phyloP scores from a whole-genome alignment of 257 asterid genomes.

The Gentiana straminea region DNA sequence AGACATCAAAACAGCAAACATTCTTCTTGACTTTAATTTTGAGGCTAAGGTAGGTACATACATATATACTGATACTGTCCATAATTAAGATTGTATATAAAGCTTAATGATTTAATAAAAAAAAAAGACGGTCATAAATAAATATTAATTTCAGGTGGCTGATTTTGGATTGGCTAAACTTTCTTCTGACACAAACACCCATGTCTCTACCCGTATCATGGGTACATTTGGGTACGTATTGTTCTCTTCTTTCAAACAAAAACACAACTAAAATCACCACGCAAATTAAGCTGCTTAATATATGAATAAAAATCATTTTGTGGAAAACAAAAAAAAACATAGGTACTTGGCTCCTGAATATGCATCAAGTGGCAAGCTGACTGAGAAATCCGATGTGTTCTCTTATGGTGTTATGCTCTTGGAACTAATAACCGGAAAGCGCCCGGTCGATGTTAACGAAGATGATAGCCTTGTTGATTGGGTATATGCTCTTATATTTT shows the following conservation, averaged over 20 bases:
- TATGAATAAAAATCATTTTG: background rate
- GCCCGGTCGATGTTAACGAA: conserved; percentile 47
- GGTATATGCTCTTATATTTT: conserved; percentile 23
- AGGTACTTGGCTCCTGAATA: conserved; percentile 89
- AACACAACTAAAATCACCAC: background rate
- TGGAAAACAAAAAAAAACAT: too few relatives aligned
- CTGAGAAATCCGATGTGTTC: conserved; percentile 77
- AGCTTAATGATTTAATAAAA: background rate
- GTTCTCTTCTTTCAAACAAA: too few relatives aligned
- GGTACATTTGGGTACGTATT: conserved; percentile 75
- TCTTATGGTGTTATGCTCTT: conserved; percentile 73
- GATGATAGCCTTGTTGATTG: conserved; percentile 76
- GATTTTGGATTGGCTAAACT: conserved; percentile 92
- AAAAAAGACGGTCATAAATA: too few relatives aligned
- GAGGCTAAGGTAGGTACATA: conserved; percentile 58
- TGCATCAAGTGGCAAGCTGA: conserved; percentile 82
- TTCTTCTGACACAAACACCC: conserved; percentile 57
- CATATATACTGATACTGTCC: background rate
- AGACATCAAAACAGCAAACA: conserved; percentile 77
- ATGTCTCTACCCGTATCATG: conserved; percentile 88
- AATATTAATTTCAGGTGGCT: conserved; percentile 42
- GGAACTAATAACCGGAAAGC: conserved; percentile 70
- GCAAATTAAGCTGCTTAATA: too few relatives aligned
- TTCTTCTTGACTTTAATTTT: conserved; percentile 40
- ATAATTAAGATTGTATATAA: background rate